These are phyloP conservation scores for Pachysandra terminalis DNA, from an alignment of 164 flowering plant genomes.

Conservation along the genomic window DNA sequence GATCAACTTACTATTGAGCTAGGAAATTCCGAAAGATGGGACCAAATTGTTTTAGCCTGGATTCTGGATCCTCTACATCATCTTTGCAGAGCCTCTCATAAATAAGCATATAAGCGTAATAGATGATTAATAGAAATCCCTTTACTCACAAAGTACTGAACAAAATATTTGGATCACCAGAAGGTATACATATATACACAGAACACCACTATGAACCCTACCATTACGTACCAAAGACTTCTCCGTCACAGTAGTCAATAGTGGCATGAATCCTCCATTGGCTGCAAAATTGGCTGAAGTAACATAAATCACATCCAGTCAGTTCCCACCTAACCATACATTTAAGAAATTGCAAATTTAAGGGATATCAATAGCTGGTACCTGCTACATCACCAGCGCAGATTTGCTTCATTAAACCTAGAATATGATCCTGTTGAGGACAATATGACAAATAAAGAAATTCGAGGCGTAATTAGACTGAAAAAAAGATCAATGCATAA, in stretches of 20 bases:
- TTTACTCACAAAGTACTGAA: background rate
- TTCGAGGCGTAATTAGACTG: background rate
- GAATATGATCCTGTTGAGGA: constrained; percentile 52
- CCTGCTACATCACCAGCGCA: constrained; percentile 44
- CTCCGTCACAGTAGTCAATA: constrained; percentile 22
- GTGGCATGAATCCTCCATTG: constrained; percentile 28
- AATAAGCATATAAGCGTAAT: background rate
- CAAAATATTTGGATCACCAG: background rate
- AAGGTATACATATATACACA: background rate
- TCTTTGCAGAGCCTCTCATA: background rate
- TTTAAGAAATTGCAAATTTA: background rate
- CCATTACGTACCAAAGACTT: constrained; percentile 54
- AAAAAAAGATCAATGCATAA: background rate
- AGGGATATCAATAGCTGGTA: constrained; percentile 6
- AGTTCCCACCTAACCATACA: background rate
- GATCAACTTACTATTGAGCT: background rate
- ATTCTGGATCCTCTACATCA: background rate
- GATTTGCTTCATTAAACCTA: constrained; percentile 51
- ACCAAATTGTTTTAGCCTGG: background rate
- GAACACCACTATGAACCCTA: background rate
- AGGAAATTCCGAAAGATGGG: background rate
- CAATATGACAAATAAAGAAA: background rate
- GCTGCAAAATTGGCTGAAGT: no score
- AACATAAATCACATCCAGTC: constrained; percentile 10
- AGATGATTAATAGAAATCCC: background rate